Evolutionary conservation across 768 basidiomycete species (phyloP).

Genomic region (Pleurotus giganteus): DNA sequence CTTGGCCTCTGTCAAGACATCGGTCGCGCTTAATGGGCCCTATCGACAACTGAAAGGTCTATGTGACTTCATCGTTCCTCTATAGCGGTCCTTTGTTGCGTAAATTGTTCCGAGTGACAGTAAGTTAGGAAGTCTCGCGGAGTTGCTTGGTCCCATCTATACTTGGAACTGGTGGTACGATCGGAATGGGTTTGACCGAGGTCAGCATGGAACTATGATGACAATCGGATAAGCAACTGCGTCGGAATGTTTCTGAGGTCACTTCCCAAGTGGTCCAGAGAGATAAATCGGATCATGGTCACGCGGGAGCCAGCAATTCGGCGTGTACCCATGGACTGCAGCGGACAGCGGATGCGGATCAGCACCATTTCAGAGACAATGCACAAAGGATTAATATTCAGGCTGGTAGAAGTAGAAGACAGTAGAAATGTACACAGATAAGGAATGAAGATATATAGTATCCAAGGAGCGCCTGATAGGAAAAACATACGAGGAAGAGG

Average conservation of each 20-base stretch:
- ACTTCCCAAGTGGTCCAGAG: not conserved
- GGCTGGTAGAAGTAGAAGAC: too few species aligned
- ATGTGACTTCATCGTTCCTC: not conserved
- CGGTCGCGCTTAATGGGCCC: not conserved
- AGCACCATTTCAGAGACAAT: too few species aligned
- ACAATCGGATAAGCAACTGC: conserved; percentile 3
- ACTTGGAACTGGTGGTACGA: not conserved
- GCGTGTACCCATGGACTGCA: too few species aligned
- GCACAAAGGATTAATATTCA: too few species aligned
- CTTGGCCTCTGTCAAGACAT: not conserved
- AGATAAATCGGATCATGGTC: conserved; percentile 3
- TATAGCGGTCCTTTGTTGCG: not conserved
- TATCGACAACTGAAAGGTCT: not conserved
- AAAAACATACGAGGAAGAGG: conserved; percentile 10
- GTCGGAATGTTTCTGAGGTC: conserved; percentile 4
- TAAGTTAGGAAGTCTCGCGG: conserved; percentile 7
- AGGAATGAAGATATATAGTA: conserved; percentile 1
- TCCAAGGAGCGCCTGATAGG: not conserved
- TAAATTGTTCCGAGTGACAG: not conserved
- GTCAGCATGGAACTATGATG: not conserved
- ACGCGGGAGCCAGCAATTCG: not conserved
- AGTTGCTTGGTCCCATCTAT: not conserved
- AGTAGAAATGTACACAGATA: not conserved
- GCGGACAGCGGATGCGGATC: too few species aligned
- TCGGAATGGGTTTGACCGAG: conserved; percentile 5